Evolutionary conservation across 371 early-diverging fungal genomes (phyloP), one percentile per base, ranked within the genome.

Genomic region (Mucor irregularis): DNA sequence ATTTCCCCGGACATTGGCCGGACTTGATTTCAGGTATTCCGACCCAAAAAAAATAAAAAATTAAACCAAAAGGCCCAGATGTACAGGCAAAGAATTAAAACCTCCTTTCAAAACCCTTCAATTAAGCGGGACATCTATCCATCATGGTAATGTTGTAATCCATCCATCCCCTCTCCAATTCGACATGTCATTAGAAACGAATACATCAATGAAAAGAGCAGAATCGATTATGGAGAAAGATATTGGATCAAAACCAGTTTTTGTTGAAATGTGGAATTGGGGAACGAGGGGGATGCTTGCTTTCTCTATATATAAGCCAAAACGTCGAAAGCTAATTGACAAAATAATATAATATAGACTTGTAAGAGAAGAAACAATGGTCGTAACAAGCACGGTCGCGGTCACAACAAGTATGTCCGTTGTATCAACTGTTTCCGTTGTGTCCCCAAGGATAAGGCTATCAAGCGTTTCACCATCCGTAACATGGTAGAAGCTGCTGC

Each of bases 381-480:
- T 84, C 93, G 99, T 81, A 86, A 88, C 85, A 99, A 99, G 90
- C 85, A 93, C 75, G 97, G 97, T 68, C 95, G 99, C 78, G 99
- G 99, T 69, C 95, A 97, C 88, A 90, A 88, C 74, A 90, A 88
- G 80, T 86, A 86, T 67, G 91, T 98, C 73, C 94, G 99, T 73
- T 99, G 99, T 87, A 91, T 93, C 76, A 97, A 99, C 94, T 99
- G 99, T 84, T 89, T 88, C 60, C 91, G 96, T 80, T 91, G 93
- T 74, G 92, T 93, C 64, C 97, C 99, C 68, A 99, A 99, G 83
- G 99, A 99, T 84, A 99, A 99, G 91, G 96, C 98, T 73, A 95
- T 99, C 82, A 97, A 97, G 90, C 90, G 98, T 66, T 95, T 96
- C 87, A 84, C 90, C 68, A 90, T 98, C 83, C 89, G 95, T 73